phyloP scores from a whole-genome alignment of 768 basidiomycete genomes.

The Rhodotorula sphaerocarpa region DNA sequence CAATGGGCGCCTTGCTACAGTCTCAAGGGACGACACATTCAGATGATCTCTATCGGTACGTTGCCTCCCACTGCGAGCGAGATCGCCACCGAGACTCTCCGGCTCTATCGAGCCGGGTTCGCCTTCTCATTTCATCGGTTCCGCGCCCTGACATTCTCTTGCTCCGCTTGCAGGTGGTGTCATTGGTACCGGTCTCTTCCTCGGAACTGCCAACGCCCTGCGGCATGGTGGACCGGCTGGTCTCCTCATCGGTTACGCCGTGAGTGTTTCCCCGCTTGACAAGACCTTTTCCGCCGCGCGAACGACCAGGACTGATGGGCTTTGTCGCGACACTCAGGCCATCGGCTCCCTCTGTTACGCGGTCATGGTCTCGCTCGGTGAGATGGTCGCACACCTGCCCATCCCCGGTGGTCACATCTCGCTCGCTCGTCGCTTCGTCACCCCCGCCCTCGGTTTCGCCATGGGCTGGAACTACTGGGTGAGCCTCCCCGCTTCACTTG shows the following conservation, averaged over 20 bases:
- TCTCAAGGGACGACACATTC: constrained; percentile 20
- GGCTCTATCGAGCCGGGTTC: too few relatives aligned
- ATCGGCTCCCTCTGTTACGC: constrained; percentile 29
- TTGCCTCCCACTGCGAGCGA: too few relatives aligned
- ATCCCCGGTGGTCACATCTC: constrained; percentile 39
- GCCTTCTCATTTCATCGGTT: too few relatives aligned
- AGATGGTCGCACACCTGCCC: constrained; percentile 36
- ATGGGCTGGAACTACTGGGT: constrained; percentile 51
- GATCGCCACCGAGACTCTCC: too few relatives aligned
- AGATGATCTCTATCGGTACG: constrained; percentile 28
- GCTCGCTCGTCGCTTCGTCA: constrained; percentile 36
- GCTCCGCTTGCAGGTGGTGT: constrained; percentile 11
- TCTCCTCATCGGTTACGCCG: not conserved
- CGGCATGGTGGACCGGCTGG: constrained; percentile 37
- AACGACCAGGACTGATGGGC: too few relatives aligned
- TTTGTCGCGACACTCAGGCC: constrained; percentile 10
- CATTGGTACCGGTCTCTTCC: constrained; percentile 38
- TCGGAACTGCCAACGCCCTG: constrained; percentile 38
- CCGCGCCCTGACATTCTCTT: too few relatives aligned
- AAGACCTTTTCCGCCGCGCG: not conserved
- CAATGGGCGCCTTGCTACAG: not conserved
- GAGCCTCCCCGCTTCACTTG: too few relatives aligned
- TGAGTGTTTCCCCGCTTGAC: not conserved
- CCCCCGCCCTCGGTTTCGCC: constrained; percentile 37
- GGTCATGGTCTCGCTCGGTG: constrained; percentile 35